Conservation (phyloP, 345 rosid genomes). For the Excoecaria cochinchinensis region DNA sequence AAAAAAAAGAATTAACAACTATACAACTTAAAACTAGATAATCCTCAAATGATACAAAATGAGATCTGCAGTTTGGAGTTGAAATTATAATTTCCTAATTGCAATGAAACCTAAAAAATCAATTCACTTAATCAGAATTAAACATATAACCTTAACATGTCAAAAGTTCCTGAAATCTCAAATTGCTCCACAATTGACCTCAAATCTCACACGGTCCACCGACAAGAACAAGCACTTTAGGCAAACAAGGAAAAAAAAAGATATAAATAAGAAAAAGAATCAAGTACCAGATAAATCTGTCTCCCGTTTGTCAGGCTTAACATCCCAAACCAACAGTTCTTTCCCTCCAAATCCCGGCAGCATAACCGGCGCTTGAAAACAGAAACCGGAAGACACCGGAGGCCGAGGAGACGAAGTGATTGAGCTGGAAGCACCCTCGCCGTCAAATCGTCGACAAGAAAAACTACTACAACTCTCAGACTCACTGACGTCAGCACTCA, state of each 20-base stretch:
- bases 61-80: slow-evolving; percentile 6
- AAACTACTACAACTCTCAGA: slow-evolving; percentile 90
- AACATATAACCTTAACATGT: too few species aligned
- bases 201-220: background rate
- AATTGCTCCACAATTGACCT: background rate
- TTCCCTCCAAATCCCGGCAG: slow-evolving; percentile 65
- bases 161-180: background rate
- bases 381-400: slow-evolving; percentile 34
- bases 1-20: background rate
- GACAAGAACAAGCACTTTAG: background rate
- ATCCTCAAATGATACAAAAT: background rate
- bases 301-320: slow-evolving; percentile 55
- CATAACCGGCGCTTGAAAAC: slow-evolving; percentile 52
- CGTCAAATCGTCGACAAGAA: slow-evolving; percentile 65
- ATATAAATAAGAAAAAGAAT: background rate
- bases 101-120: background rate
- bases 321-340: slow-evolving; percentile 59
- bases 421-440: slow-evolving; percentile 59
- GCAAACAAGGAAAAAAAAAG: background rate
- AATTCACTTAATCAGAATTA: background rate
- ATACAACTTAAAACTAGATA: background rate
- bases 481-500: slow-evolving; percentile 97
- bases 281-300: slow-evolving; percentile 64
- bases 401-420: slow-evolving; percentile 60
- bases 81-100: background rate